These are phyloP conservation scores for Heritiera fomes DNA, from an alignment of 345 rosid genomes.

Conservation along the genomic window DNA sequence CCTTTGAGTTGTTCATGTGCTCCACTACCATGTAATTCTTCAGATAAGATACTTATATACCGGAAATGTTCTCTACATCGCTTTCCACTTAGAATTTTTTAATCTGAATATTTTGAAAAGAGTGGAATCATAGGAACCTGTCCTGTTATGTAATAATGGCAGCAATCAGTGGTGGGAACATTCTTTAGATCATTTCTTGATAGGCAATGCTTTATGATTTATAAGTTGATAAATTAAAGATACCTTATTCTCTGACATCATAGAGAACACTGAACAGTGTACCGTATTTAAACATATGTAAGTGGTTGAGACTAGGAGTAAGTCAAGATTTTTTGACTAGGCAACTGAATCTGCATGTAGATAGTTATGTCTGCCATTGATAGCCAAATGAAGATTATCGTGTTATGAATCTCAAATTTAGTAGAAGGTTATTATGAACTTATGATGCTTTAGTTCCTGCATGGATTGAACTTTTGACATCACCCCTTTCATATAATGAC, in stretches of 20 bases:
- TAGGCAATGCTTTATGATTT: conserved; percentile 9
- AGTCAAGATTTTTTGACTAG: background rate
- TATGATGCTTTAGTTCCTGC: background rate
- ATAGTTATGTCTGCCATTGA: background rate
- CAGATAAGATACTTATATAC: background rate
- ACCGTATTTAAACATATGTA: background rate
- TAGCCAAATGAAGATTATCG: background rate
- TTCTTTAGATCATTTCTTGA: background rate
- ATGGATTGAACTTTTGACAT: background rate
- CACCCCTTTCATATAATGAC: background rate
- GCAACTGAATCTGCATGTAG: background rate
- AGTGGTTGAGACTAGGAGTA: background rate
- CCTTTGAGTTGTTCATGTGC: background rate
- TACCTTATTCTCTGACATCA: background rate
- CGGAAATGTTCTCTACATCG: background rate
- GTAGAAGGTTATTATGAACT: background rate
- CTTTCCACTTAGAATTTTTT: background rate
- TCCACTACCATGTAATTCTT: background rate
- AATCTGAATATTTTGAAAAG: background rate
- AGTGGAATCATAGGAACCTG: background rate
- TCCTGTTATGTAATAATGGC: background rate
- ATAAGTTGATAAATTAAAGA: background rate
- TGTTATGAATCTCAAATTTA: background rate
- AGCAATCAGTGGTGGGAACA: background rate
- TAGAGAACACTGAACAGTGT: background rate